These are phyloP conservation scores for Helicocarpus griseus DNA, from an alignment of 2,329 filamentous ascomycete species.

Conservation along the genomic window DNA sequence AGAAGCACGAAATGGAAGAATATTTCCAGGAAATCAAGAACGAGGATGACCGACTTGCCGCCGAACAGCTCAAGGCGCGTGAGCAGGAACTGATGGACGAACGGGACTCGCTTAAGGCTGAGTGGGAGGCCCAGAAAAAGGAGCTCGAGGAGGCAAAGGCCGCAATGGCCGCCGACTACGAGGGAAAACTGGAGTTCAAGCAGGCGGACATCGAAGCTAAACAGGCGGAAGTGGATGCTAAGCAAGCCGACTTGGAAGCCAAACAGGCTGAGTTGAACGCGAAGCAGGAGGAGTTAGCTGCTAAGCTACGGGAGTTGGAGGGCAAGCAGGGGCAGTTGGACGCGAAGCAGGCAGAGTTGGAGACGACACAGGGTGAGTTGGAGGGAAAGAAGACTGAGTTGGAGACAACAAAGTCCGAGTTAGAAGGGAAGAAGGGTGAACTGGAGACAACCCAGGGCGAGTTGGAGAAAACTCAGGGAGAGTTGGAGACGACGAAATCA, in stretches of 20 bases:
- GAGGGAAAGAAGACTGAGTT: conserved; percentile 9
- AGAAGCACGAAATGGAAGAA: conserved; percentile 38
- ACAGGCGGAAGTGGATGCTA: conserved; percentile 24
- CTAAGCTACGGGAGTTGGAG: conserved; percentile 19
- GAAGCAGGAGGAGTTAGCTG: conserved; percentile 20
- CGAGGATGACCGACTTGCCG: conserved; percentile 32
- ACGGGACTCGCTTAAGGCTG: conserved; percentile 24
- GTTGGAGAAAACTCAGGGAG: conserved; percentile 4
- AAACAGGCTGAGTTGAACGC: conserved; percentile 19
- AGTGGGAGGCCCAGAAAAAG: conserved; percentile 30
- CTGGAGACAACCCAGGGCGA: conserved; percentile 11
- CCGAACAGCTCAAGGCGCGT: conserved; percentile 27
- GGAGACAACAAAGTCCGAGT: conserved; percentile 7
- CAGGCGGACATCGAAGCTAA: conserved; percentile 24
- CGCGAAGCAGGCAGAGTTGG: conserved; percentile 11
- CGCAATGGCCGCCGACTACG: conserved; percentile 27
- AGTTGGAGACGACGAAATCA: not conserved
- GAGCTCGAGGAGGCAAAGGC: conserved; percentile 28
- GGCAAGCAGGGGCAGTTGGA: conserved; percentile 20
- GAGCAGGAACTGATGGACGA: conserved; percentile 36
- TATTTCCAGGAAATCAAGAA: conserved; percentile 38
- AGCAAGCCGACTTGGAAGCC: conserved; percentile 23
- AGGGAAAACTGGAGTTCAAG: conserved; percentile 18
- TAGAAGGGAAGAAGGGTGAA: conserved; percentile 11
- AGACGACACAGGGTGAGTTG: conserved; percentile 12